Percentiles rank a stretch among this genome's conserved stretches.
Conservation (phyloP, 176 grass and related monocot species). For the Cenchrus purpureus region DNA sequence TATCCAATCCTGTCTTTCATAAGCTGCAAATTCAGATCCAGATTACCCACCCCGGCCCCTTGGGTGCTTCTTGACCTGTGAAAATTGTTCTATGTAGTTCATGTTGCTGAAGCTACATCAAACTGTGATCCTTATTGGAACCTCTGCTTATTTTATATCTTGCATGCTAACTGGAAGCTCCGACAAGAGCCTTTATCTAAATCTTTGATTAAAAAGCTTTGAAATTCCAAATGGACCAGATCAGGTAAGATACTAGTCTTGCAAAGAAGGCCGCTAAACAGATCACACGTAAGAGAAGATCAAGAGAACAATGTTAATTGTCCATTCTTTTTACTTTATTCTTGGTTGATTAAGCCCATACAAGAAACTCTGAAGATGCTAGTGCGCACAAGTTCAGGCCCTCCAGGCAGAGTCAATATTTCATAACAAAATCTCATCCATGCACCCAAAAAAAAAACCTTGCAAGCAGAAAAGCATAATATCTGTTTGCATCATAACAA, state of each 20-base stretch:
- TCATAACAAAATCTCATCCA: not conserved
- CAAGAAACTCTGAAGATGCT: not conserved
- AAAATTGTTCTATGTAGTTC: not conserved
- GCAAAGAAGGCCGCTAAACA: not conserved
- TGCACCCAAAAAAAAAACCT: slow-evolving; percentile 3
- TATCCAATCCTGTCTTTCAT: too few relatives aligned
- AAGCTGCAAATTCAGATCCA: not conserved
- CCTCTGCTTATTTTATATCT: too few relatives aligned
- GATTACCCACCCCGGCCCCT: not conserved
- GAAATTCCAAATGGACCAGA: too few relatives aligned
- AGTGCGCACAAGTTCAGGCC: slow-evolving; percentile 3
- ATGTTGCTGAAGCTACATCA: not conserved
- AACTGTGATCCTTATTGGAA: not conserved
- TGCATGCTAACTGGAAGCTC: not conserved
- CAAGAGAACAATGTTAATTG: not conserved
- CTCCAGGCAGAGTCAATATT: not conserved
- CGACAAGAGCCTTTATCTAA: not conserved
- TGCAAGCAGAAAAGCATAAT: slow-evolving; percentile 8
- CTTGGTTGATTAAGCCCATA: not conserved
- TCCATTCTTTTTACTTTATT: too few relatives aligned
- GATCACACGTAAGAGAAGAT: not conserved
- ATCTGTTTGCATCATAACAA: not conserved
- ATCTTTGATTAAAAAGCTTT: too few relatives aligned
- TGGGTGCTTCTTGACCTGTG: not conserved
- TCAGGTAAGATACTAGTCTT: not conserved